phyloP scores from a whole-genome alignment of 371 early-diverging fungal species.

The Rhizopus sp. region DNA sequence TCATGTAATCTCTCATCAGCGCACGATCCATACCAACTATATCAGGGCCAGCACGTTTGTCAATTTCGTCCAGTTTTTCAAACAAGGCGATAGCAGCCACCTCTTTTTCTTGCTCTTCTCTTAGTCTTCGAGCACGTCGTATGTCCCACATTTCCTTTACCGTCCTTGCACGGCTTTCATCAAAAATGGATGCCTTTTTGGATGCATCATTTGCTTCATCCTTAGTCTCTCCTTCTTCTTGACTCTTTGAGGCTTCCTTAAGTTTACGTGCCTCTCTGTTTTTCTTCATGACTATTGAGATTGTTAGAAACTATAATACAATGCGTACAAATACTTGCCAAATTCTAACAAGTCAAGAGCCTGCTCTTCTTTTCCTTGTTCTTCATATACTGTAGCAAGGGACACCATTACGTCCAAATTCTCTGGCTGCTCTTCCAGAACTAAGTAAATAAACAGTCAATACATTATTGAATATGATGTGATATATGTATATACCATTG shows the following conservation, averaged over 20 bases:
- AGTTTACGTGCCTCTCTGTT: conserved; percentile 29
- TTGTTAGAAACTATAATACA: not conserved
- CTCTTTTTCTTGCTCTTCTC: conserved; percentile 29
- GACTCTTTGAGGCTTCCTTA: conserved; percentile 10
- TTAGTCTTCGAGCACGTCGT: not conserved
- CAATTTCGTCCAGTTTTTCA: conserved; percentile 38
- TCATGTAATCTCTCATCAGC: conserved; percentile 52
- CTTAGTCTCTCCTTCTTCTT: not conserved
- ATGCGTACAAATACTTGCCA: conserved; percentile 31
- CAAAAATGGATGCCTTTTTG: conserved; percentile 30
- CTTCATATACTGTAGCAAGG: conserved; percentile 83
- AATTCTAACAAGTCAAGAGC: conserved; percentile 67
- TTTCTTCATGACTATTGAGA: conserved; percentile 34
- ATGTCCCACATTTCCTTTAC: conserved; percentile 9
- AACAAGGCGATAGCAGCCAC: conserved; percentile 16
- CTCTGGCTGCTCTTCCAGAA: conserved; percentile 55
- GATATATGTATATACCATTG: conserved; percentile 37
- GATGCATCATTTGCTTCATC: not conserved
- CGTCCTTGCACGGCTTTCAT: conserved; percentile 16
- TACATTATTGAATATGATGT: not conserved
- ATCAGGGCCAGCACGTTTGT: conserved; percentile 23
- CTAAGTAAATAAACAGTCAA: conserved; percentile 12
- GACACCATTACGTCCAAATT: conserved; percentile 78
- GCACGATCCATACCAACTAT: conserved; percentile 24
- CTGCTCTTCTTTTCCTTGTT: conserved; percentile 73